Conservation (phyloP, 1,284 basidiomycete genomes). For the Lignosus rhinocerotis region DNA sequence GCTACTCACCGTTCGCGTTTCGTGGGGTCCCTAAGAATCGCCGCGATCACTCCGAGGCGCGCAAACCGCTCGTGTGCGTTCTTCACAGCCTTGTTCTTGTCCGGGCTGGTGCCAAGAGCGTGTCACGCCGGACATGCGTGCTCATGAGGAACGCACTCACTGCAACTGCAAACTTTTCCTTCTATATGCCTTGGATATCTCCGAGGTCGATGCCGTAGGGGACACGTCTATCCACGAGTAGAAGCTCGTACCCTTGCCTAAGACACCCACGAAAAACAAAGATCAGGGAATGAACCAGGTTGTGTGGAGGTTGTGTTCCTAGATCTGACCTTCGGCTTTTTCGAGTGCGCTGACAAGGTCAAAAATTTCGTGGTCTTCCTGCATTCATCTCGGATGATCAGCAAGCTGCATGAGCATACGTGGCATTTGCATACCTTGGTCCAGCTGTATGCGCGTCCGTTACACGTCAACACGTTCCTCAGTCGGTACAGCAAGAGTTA, state of each 20-base stretch:
- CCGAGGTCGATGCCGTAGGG: constrained; percentile 63
- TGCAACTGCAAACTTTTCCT: constrained; percentile 87
- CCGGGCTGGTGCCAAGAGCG: constrained; percentile 60
- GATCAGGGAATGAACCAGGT: too few relatives aligned
- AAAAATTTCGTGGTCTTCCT: constrained; percentile 95
- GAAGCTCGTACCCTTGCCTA: constrained; percentile 85
- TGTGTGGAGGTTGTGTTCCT: too few relatives aligned
- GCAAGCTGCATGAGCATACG: too few relatives aligned
- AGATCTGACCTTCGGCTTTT: constrained; percentile 67
- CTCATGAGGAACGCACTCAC: constrained; percentile 45
- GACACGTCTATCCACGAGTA: constrained; percentile 84
- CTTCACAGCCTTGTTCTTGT: constrained; percentile 87
- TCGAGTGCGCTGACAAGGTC: constrained; percentile 89
- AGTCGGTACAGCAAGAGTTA: background rate
- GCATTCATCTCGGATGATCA: background rate
- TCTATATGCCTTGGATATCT: constrained; percentile 87
- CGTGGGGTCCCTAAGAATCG: constrained; percentile 77
- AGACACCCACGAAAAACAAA: background rate
- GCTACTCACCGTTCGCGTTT: constrained; percentile 71
- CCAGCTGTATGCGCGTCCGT: constrained; percentile 50
- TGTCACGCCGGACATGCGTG: constrained; percentile 4
- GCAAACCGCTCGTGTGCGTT: constrained; percentile 85
- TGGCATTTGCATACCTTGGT: constrained; percentile 51
- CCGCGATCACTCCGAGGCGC: constrained; percentile 81
- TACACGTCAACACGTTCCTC: constrained; percentile 8